A percentile compares a stretch with the other conserved stretches of the same genome.
phyloP scores from a whole-genome alignment of 768 basidiomycete species.

The Fomitopsis pulvina region DNA sequence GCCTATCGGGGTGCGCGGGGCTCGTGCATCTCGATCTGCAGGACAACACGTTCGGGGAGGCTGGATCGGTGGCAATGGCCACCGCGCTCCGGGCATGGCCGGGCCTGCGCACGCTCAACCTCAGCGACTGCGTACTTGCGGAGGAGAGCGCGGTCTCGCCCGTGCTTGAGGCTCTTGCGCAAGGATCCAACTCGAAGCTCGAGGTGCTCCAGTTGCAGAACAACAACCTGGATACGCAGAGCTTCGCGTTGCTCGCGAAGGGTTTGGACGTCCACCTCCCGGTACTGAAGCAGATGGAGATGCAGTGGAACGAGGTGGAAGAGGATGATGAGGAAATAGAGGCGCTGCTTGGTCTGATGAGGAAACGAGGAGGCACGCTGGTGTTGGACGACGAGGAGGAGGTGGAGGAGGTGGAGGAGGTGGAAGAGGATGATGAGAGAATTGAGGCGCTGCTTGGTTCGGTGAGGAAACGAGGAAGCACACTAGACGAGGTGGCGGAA shows the following conservation, averaged over 20 bases:
- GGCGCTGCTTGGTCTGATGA: conserved; percentile 46
- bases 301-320: conserved; percentile 88
- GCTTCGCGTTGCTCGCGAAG: conserved; percentile 61
- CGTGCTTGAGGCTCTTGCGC: conserved; percentile 51
- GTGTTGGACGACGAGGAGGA: conserved; percentile 77
- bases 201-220: conserved; percentile 82
- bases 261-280: conserved; percentile 56
- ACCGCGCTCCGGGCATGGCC: conserved; percentile 65
- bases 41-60: conserved; percentile 79
- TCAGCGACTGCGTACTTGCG: conserved; percentile 89
- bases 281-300: conserved; percentile 61
- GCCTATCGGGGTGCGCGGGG: conserved; percentile 58
- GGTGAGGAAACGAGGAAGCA: not conserved
- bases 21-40: conserved; percentile 84
- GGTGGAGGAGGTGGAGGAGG: conserved; percentile 62
- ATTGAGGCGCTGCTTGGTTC: conserved; percentile 41
- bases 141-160: conserved; percentile 72
- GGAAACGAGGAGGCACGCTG: conserved; percentile 60
- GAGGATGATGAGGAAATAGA: conserved; percentile 64
- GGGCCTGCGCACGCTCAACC: conserved; percentile 67
- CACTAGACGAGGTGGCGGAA: conserved; percentile 36
- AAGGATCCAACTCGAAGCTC: conserved; percentile 69
- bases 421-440: conserved; percentile 46
- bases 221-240: conserved; percentile 74
- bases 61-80: conserved; percentile 50